These are phyloP conservation scores for Penicillium sp. DNA, from an alignment of 2,329 filamentous ascomycete genomes.

Conservation along the genomic window DNA sequence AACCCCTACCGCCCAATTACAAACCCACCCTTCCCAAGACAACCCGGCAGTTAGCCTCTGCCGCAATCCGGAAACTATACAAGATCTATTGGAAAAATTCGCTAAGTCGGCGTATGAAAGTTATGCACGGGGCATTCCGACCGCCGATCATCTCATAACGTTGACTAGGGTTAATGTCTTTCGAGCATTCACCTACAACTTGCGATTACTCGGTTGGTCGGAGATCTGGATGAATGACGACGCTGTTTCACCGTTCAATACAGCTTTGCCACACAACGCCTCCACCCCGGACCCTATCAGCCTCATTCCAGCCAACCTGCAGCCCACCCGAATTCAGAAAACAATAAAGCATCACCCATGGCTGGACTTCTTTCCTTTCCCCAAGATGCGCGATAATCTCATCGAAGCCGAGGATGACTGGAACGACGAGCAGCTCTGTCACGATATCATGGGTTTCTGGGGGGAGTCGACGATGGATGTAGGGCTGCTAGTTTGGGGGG, in stretches of 20 bases:
- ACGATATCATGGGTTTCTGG: slow-evolving; percentile 40
- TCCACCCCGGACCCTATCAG: neutral
- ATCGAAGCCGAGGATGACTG: slow-evolving; percentile 32
- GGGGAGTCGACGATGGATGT: slow-evolving; percentile 21
- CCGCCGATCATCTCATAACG: slow-evolving; percentile 34
- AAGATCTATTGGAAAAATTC: slow-evolving; percentile 17
- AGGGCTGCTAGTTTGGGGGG: slow-evolving; percentile 51
- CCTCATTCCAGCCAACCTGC: slow-evolving; percentile 29
- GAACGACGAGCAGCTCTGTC: slow-evolving; percentile 38
- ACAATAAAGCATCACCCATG: slow-evolving; percentile 43
- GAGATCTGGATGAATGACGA: slow-evolving; percentile 28
- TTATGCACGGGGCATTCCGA: slow-evolving; percentile 25
- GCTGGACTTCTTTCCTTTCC: slow-evolving; percentile 35
- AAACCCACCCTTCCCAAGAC: neutral
- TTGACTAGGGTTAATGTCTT: slow-evolving; percentile 38
- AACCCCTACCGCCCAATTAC: neutral
- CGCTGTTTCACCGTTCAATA: slow-evolving; percentile 29
- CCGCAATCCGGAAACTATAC: neutral
- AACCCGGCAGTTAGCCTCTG: neutral
- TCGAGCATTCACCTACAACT: slow-evolving; percentile 31
- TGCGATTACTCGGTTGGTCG: slow-evolving; percentile 28
- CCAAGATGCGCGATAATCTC: slow-evolving; percentile 43
- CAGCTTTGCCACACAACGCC: neutral
- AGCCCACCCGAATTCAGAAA: slow-evolving; percentile 42
- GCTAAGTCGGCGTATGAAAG: slow-evolving; percentile 24